Percentiles rank a stretch among this genome's conserved stretches.
Evolutionary conservation across 257 asterid genomes (phyloP).

Genomic region (Solanum tarijense): DNA sequence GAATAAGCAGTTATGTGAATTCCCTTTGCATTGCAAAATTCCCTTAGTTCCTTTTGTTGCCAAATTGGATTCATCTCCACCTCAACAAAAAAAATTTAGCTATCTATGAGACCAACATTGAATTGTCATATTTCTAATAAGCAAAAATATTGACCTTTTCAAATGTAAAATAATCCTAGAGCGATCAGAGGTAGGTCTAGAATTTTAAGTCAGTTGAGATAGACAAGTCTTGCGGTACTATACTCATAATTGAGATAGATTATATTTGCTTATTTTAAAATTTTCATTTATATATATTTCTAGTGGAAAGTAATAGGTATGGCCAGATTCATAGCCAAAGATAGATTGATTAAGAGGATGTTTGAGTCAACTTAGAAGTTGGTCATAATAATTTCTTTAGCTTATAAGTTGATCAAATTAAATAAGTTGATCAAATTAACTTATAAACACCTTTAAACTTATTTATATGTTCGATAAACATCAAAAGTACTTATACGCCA

Average conservation of each 20-base stretch:
- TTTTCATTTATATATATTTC: not conserved
- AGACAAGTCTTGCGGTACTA: not conserved
- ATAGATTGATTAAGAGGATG: not conserved
- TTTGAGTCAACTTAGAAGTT: not conserved
- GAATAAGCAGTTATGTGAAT: constrained; percentile 50
- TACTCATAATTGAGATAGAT: not conserved
- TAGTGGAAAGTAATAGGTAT: not conserved
- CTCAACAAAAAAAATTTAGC: constrained; percentile 3
- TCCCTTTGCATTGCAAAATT: constrained; percentile 35
- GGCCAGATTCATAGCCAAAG: not conserved
- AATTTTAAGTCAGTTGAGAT: not conserved
- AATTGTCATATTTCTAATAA: no score
- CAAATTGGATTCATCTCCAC: constrained; percentile 52
- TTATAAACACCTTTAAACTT: not conserved
- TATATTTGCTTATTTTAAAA: not conserved
- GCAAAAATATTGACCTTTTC: not conserved
- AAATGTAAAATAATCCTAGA: not conserved
- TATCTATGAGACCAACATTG: not conserved
- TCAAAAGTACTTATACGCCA: not conserved
- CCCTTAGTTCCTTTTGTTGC: constrained; percentile 42
- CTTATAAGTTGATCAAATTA: not conserved
- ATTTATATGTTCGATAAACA: not conserved
- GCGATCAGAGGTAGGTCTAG: not conserved
- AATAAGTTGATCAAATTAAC: not conserved
- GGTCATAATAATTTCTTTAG: no score